These are phyloP conservation scores for Mortierella sp. DNA, from an alignment of 371 early-diverging fungal species.

Conservation along the genomic window DNA sequence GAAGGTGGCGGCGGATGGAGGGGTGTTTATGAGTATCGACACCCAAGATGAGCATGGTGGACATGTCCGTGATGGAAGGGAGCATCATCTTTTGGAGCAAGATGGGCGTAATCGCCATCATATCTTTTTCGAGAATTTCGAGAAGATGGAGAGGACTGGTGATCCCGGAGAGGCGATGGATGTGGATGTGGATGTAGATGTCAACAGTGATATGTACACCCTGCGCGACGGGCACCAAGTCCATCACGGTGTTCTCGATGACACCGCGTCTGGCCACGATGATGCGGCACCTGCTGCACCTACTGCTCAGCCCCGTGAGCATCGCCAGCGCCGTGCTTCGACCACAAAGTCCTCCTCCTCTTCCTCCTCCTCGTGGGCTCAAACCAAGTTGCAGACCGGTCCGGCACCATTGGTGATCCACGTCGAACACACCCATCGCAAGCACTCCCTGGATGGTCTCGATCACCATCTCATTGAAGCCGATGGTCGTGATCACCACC, in stretches of 20 bases:
- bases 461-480: slow-evolving; percentile 22
- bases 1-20: neutral
- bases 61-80: slow-evolving; percentile 19
- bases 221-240: neutral
- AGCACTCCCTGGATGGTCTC: slow-evolving; percentile 18
- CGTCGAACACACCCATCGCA: slow-evolving; percentile 14
- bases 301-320: slow-evolving; percentile 3
- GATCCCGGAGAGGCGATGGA: neutral
- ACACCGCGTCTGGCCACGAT: neutral
- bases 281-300: neutral
- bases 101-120: slow-evolving; percentile 28
- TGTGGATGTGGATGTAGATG: neutral
- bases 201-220: neutral
- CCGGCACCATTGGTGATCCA: slow-evolving; percentile 16
- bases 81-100: slow-evolving; percentile 23
- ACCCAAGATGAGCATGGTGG: neutral
- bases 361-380: no score
- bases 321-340: slow-evolving; percentile 9
- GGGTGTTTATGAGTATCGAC: neutral
- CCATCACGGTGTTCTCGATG: neutral
- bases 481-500: slow-evolving; percentile 31
- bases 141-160: no score
- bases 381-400: neutral
- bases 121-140: slow-evolving; percentile 31
- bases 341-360: neutral